Evolutionary conservation across 2,329 filamentous ascomycete genomes (phyloP).

Genomic region (Diaporthe capsici): DNA sequence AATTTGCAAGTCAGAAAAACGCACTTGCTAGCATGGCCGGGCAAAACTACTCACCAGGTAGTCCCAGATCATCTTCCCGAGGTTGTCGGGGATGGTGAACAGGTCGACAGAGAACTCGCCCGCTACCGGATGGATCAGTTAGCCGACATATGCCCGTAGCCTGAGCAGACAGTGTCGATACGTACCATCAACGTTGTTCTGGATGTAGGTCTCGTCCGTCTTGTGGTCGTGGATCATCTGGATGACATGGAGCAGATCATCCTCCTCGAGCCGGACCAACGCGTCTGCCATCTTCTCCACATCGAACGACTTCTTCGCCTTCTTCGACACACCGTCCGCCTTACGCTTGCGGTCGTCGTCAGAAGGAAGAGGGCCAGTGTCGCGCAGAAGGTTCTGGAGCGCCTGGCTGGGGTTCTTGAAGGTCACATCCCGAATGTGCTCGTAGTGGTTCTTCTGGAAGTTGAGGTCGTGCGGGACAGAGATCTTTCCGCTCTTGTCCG

Average conservation of each 20-base stretch:
- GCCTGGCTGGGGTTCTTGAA: conserved; percentile 95
- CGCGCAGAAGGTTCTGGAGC: conserved; percentile 83
- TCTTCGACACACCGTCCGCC: conserved; percentile 77
- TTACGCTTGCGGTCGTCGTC: conserved; percentile 78
- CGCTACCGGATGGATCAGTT: conserved; percentile 62
- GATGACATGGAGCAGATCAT: conserved; percentile 93
- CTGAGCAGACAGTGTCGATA: conserved; percentile 46
- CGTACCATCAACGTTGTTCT: conserved; percentile 96
- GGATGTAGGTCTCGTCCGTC: conserved; percentile 92
- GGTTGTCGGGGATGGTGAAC: conserved; percentile 91
- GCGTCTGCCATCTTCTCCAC: conserved; percentile 98
- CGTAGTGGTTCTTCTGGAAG: conserved; percentile 86
- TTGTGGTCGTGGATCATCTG: conserved; percentile 99
- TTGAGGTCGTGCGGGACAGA: conserved; percentile 90
- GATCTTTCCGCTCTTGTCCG: conserved; percentile 88
- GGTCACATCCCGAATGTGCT: conserved; percentile 82
- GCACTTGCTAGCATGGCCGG: no score
- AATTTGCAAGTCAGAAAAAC: conserved; percentile 6
- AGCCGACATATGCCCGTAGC: neutral
- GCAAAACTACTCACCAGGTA: conserved; percentile 68
- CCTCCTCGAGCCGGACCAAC: conserved; percentile 89
- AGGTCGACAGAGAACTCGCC: conserved; percentile 99
- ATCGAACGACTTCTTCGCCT: conserved; percentile 81
- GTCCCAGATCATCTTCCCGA: conserved; percentile 97
- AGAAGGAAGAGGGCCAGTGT: conserved; percentile 87